Base-by-base conservation (phyloP, 1,284 basidiomycete species). In the Coniophora puteana region DNA sequence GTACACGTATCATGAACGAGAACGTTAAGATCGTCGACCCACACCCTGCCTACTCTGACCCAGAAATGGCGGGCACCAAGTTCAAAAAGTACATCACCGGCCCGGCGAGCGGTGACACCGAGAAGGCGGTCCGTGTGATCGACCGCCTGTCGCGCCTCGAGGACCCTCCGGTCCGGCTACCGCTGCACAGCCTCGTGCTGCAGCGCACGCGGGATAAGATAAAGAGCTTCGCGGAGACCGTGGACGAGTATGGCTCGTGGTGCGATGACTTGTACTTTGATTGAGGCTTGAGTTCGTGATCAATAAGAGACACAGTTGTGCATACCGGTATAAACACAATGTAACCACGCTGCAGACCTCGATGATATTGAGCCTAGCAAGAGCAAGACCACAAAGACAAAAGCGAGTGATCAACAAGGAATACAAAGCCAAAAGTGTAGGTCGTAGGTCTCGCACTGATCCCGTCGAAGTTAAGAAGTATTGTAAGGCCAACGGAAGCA, bases 131-230 rank as follows among this genome's bases (percentile, higher is more conserved):
- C 16, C 16, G 46, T 6, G 45, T 33, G 5, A 49, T 51, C 24
- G 58, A 61, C 32, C 48, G 35, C 20, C 42, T 13, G 16, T 43
- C 49, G 13, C 39, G 21, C 17, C 16, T 61, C 22, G 51, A 60
- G 8, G 39, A 54, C 18, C 55, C 60, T 2, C 62, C 62, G 1
- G 36, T 63, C 6, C 53, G 53, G 4, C 44, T 64, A 21, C 52
- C 55, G 11, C 48, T 65, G 3, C 58, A 62, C 10, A 49, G 38
- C 28, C 40, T 22, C 5, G 39, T 25, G 4, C 14, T 57, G 12
- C 41, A 4, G 12, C 4, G 30, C 13, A 26, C 42, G 14, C 46
- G 29, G n/a, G 22, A 12, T 1, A 57, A 63, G 45, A 43, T 45
- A 14, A 44, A 32, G 24, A 31, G 26, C 27, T 30, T 62, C 23